Evolutionary conservation across 139 green algal species (phyloP).

Genomic region (Volvox africanus): DNA sequence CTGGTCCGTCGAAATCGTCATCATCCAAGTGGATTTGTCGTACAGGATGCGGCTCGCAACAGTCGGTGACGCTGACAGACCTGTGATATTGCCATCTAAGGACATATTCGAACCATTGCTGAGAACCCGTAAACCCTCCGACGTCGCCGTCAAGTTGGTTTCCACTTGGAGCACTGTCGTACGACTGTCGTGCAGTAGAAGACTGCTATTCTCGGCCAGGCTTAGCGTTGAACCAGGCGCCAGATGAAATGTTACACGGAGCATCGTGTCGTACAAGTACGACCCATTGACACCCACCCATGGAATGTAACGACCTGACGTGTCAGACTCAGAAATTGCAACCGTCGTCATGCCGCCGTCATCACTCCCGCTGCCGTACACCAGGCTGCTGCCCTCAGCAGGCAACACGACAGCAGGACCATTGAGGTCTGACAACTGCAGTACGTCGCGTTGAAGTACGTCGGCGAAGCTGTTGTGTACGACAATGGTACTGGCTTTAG

Average conservation of each 20-base stretch:
- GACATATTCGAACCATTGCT: not conserved
- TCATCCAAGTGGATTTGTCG: not conserved
- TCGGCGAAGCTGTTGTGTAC: constrained; percentile 1
- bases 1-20: not conserved
- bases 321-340: no score
- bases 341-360: not conserved
- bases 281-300: not conserved
- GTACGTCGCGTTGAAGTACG: not conserved
- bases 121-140: not conserved
- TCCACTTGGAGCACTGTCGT: not conserved
- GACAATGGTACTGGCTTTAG: not conserved
- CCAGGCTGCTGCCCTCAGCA: not conserved
- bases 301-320: not conserved
- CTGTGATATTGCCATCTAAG: not conserved
- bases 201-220: not conserved
- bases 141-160: not conserved
- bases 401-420: not conserved
- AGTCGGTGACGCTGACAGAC: not conserved
- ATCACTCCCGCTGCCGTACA: not conserved
- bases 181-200: not conserved
- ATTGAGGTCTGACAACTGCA: no score
- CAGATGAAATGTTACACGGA: not conserved
- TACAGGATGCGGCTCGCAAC: not conserved
- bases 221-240: not conserved
- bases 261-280: not conserved